A percentile compares a stretch with the other conserved stretches of the same genome.
Conservation (phyloP, 2,329 filamentous ascomycete genomes). For the Talaromyces sp. region DNA sequence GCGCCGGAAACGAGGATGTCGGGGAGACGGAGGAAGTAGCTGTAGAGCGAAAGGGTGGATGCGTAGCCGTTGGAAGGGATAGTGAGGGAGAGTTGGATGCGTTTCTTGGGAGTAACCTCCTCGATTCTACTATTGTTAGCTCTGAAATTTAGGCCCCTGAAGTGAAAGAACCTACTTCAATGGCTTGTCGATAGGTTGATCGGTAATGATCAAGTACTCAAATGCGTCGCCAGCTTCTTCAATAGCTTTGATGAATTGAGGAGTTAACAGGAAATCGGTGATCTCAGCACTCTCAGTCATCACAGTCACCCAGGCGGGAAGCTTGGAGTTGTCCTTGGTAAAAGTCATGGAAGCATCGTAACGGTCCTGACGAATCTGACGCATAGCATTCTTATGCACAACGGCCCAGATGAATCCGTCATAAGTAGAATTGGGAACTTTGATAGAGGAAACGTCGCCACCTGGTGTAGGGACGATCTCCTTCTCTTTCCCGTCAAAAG, state of each 20-base stretch:
- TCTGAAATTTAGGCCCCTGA: too few species aligned
- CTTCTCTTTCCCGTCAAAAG: constrained; percentile 88
- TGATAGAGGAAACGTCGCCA: constrained; percentile 57
- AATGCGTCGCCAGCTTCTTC: constrained; percentile 73
- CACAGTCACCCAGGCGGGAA: constrained; percentile 83
- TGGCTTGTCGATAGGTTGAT: constrained; percentile 86
- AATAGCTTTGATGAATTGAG: constrained; percentile 79
- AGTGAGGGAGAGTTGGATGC: constrained; percentile 71
- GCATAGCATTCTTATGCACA: constrained; percentile 94
- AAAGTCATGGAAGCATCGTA: constrained; percentile 91
- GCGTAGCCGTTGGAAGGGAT: constrained; percentile 66
- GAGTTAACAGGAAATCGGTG: constrained; percentile 78
- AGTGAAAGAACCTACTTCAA: constrained; percentile 57
- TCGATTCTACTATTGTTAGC: constrained; percentile 52
- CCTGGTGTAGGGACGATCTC: constrained; percentile 66
- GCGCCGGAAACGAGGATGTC: constrained; percentile 73
- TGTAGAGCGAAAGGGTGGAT: constrained; percentile 69
- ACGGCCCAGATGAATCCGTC: constrained; percentile 94
- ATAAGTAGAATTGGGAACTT: constrained; percentile 59
- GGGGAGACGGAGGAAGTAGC: constrained; percentile 77
- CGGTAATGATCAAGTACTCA: constrained; percentile 83
- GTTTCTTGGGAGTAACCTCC: constrained; percentile 81
- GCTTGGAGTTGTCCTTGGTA: constrained; percentile 88
- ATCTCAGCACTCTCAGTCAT: constrained; percentile 98
- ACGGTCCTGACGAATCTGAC: constrained; percentile 80